Evolutionary conservation across 2,329 filamentous ascomycete genomes (phyloP), one percentile per base, ranked within the genome.

Genomic region (Clarireedia paspali): DNA sequence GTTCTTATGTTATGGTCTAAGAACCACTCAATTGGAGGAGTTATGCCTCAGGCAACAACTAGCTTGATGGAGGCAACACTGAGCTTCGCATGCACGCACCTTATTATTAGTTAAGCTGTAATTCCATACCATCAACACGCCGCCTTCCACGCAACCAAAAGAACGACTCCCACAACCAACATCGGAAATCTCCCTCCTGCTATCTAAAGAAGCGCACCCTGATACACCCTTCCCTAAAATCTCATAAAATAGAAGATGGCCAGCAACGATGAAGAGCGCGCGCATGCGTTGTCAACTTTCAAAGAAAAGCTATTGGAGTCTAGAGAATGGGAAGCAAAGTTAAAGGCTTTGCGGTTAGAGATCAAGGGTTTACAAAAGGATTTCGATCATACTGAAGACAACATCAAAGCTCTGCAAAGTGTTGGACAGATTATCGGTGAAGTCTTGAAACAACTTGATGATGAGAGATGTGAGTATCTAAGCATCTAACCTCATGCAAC

Each of bases 351-450:
- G 67, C 89, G 94, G 61, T 78, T 96, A 74, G 94, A 96, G 66
- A 96, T 99, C 73, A 99, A 97, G 77, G 90, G 88, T 58, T 75
- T 97, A 55, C 90, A 96, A 71, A 91, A 88, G 70, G 91, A 97
- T 67, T 99, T 91, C 69, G 92, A 99, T 72, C 85, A 92, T 64
- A 97, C 94, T 53, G 94, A 99, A 72, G 95, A 99, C 64, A 97
- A 97, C 77, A 97, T 99, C 80, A 99, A 99, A 79, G 94, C 94
- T 64, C 78, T 99, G 69, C 94, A 99, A 78, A 97, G 94, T 73
- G 94, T 99, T 55, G 94, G 94, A 50, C 94, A 99, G 77, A 99
- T 99, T 74, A 97, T 99, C 73, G 94, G 94, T 67, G 94, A 99
- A 75, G 95, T 99, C 59, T 77, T 99, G 70, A 99, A 99, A 79